Base-by-base conservation (phyloP, 768 basidiomycete genomes). In the Saitozyma sp. region DNA sequence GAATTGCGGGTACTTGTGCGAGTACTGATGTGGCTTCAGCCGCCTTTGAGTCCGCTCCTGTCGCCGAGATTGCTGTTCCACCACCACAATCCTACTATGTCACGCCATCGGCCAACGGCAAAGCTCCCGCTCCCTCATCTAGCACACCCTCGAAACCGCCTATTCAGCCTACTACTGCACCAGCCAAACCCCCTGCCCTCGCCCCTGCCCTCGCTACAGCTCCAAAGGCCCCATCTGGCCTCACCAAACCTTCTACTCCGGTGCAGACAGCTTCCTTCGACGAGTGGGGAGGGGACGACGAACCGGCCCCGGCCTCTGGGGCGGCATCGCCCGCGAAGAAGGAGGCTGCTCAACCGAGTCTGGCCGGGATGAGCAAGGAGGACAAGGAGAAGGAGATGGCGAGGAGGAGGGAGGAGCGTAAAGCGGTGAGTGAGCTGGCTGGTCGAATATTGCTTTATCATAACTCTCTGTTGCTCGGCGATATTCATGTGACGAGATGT, bases 331-430 rank as follows among this genome's bases (percentile, higher is more conserved):
- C 62, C 3, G 45, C 57, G 7, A 65, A 45, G 56, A 9, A 66
- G 43, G 38, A 66, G 0, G 10, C 69, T 8, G 68, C 73, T 0
- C 55, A 66, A 5, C 69, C 74, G 29, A 81, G 83, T 59, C 79
- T 84, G 37, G 79, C 77, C 1, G 82, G 81, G 0, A 82, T 92
- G 84, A 84, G 85, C 37, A 96, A 92, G 78, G 95, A 96, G 78
- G 92, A 94, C 69, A 95, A 90, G 78, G 90, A 90, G 1, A 87
- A 86, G n/a, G 92, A 96, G 82, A 89, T 97, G 87, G 89, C 89
- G 8, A 83, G 89, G 66, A 83, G 93, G 62, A 89, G 94, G 74
- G 94, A 97, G 77, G 95, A 97, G 77, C 82, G 95, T 50, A 92
- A 89, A 77, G 87, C 91, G 82, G 91, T 91, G 58, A 56, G 64